Conservation (phyloP, 2,329 filamentous ascomycete genomes). For the Cladophialophora psammophila region DNA sequence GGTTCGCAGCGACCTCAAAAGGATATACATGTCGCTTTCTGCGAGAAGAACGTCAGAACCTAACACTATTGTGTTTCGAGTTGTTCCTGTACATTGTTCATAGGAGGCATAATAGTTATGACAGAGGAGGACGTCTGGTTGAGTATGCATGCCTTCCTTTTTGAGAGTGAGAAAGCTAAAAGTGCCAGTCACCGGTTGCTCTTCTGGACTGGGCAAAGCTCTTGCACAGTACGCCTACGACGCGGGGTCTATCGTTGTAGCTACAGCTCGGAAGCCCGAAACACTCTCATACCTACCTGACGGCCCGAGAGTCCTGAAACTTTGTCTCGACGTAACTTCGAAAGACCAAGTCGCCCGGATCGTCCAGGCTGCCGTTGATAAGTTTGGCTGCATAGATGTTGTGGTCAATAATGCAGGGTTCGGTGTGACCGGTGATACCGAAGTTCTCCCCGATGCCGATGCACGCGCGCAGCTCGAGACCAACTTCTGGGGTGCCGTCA, state of each 20-base stretch:
- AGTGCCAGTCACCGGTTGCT: slow-evolving; percentile 19
- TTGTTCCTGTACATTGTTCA: not conserved
- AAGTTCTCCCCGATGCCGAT: slow-evolving; percentile 17
- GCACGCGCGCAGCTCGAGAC: slow-evolving; percentile 49
- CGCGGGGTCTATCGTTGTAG: slow-evolving; percentile 8
- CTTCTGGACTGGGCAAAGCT: slow-evolving; percentile 14
- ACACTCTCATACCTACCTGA: slow-evolving; percentile 21
- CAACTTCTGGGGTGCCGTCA: slow-evolving; percentile 65
- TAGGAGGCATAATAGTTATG: not conserved
- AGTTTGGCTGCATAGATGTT: slow-evolving; percentile 42
- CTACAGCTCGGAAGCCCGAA: slow-evolving; percentile 19
- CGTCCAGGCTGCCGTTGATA: slow-evolving; percentile 43
- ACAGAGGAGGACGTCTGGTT: slow-evolving; percentile 22
- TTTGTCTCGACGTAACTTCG: slow-evolving; percentile 52
- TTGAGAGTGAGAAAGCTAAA: not conserved
- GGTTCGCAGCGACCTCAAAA: not conserved
- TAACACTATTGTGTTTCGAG: not conserved
- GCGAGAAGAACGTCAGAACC: not conserved
- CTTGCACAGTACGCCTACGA: slow-evolving; percentile 17
- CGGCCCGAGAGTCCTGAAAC: slow-evolving; percentile 5
- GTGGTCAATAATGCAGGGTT: slow-evolving; percentile 40
- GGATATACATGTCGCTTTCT: not conserved
- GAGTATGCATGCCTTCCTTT: slow-evolving; percentile 8
- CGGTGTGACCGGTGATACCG: slow-evolving; percentile 18
- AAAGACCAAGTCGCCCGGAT: slow-evolving; percentile 47